These are phyloP conservation scores for Mariannaea sp. DNA, from an alignment of 2,329 filamentous ascomycete genomes.

Conservation along the genomic window DNA sequence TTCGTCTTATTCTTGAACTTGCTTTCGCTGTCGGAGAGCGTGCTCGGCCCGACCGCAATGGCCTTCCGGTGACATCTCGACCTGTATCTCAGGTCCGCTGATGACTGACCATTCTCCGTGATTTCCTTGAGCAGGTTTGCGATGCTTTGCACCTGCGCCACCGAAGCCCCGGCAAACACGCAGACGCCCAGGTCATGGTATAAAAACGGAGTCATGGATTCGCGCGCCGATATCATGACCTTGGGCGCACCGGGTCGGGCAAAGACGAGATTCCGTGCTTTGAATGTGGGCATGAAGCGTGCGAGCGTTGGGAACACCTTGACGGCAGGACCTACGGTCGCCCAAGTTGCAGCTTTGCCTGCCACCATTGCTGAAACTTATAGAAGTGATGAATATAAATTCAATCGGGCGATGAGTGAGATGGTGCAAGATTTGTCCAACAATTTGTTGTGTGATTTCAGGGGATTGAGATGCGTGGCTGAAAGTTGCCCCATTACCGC, in stretches of 20 bases:
- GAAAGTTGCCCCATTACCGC: conserved; percentile 12
- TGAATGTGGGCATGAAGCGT: conserved; percentile 27
- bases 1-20: not conserved
- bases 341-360: not conserved
- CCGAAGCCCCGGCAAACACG: conserved; percentile 37
- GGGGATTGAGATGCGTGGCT: conserved; percentile 25
- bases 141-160: conserved; percentile 29
- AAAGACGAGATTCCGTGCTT: conserved; percentile 15
- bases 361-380: not conserved
- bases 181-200: conserved; percentile 43
- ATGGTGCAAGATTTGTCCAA: not conserved
- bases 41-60: no score
- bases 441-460: not conserved
- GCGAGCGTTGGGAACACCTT: conserved; percentile 22
- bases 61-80: not conserved
- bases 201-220: conserved; percentile 21
- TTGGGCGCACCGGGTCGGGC: conserved; percentile 11
- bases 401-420: conserved; percentile 4
- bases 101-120: conserved; percentile 3
- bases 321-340: not conserved
- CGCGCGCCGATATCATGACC: not conserved
- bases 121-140: conserved; percentile 29
- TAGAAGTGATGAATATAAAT: not conserved
- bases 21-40: no score
- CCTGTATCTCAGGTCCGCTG: not conserved